Evolutionary conservation across 768 basidiomycete genomes (phyloP).

Genomic region (Boletus rufocinnamomeus): DNA sequence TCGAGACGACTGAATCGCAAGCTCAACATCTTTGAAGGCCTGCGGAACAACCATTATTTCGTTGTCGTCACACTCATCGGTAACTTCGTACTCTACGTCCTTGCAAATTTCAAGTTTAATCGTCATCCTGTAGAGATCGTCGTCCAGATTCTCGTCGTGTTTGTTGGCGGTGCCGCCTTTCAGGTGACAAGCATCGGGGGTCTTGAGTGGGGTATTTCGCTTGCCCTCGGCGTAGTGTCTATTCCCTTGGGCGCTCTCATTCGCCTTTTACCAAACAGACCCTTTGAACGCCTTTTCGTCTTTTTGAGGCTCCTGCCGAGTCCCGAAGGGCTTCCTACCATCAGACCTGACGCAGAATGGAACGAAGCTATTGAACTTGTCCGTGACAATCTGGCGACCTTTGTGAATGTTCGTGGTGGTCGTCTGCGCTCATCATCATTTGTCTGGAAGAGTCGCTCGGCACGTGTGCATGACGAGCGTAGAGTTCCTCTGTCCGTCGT

Average conservation of each 20-base stretch:
- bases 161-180: constrained; percentile 90
- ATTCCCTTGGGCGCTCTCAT: constrained; percentile 85
- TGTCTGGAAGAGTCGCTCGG: constrained; percentile 75
- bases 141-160: constrained; percentile 85
- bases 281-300: constrained; percentile 67
- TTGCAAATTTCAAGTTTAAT: constrained; percentile 8
- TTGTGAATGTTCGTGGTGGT: constrained; percentile 84
- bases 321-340: constrained; percentile 61
- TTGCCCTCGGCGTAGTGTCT: constrained; percentile 84
- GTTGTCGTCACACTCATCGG: constrained; percentile 82
- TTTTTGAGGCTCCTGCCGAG: constrained; percentile 60
- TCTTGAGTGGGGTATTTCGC: constrained; percentile 90
- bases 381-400: constrained; percentile 83
- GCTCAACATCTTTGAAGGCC: constrained; percentile 87
- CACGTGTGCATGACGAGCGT: constrained; percentile 53
- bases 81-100: constrained; percentile 37
- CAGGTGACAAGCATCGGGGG: constrained; percentile 78
- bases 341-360: constrained; percentile 64
- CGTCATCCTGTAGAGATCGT: constrained; percentile 63
- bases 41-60: constrained; percentile 81
- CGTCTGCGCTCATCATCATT: constrained; percentile 84
- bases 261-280: constrained; percentile 77
- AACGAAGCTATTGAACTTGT: constrained; percentile 79
- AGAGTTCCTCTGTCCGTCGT: constrained; percentile 49
- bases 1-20: constrained; percentile 82